phyloP scores from a whole-genome alignment of 2,329 filamentous ascomycete species.

The Colletotrichum sansevieriae region DNA sequence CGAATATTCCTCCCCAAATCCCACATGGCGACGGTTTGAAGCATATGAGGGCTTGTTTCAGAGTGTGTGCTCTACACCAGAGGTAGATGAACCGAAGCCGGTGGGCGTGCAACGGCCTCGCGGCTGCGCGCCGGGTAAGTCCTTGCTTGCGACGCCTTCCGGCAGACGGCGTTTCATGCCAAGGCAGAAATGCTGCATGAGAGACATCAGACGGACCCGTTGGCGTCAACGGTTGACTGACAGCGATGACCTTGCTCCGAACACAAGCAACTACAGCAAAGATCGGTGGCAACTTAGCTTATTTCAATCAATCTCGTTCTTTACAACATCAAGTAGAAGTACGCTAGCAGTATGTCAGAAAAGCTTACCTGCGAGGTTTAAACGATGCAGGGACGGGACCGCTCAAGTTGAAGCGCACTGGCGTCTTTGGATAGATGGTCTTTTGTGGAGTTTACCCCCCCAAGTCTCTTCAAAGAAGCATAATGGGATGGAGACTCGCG shows the following conservation, averaged over 20 bases:
- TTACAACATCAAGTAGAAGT: too few relatives aligned
- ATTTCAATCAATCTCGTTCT: not conserved
- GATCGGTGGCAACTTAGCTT: constrained; percentile 4
- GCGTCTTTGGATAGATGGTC: constrained; percentile 25
- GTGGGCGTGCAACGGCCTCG: not conserved
- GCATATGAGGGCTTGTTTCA: not conserved
- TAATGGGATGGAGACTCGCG: not conserved
- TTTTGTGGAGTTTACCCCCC: not conserved
- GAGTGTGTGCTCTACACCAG: not conserved
- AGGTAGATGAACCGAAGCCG: constrained; percentile 17
- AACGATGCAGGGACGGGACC: not conserved
- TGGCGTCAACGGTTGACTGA: not conserved
- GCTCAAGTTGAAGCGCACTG: constrained; percentile 31
- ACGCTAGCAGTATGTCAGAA: constrained; percentile 1
- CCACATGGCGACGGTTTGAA: constrained; percentile 11
- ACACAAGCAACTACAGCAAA: accelerated
- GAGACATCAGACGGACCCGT: constrained; percentile 9
- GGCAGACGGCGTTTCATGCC: not conserved
- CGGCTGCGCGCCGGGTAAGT: constrained; percentile 1
- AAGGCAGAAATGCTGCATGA: not conserved
- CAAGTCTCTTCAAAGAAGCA: not conserved
- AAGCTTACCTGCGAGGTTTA: constrained; percentile 17
- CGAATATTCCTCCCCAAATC: not conserved
- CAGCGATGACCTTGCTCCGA: not conserved
- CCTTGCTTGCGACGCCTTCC: not conserved